These are phyloP conservation scores for Pichia nanzhaoensis DNA, from an alignment of 805 yeast species.

Conservation along the genomic window DNA sequence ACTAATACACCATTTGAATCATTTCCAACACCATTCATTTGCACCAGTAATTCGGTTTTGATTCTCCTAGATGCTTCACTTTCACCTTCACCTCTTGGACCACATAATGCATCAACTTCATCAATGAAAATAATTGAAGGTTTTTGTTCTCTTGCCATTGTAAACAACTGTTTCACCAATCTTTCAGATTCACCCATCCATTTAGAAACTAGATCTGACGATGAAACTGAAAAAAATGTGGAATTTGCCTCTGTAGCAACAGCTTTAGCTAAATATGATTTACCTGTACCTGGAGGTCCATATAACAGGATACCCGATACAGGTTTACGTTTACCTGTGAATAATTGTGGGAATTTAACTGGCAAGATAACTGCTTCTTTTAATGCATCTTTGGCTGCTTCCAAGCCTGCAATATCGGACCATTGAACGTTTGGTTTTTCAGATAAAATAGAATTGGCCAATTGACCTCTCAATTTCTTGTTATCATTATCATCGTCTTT, in stretches of 20 bases:
- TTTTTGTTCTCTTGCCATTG: conserved; percentile 93
- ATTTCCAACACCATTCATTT: conserved; percentile 98
- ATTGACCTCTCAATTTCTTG: conserved; percentile 83
- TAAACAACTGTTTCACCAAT: conserved; percentile 87
- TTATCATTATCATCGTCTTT: conserved; percentile 67
- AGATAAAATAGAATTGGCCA: conserved; percentile 83
- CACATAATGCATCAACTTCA: conserved; percentile 97
- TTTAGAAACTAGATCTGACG: conserved; percentile 90
- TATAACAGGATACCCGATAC: conserved; percentile 81
- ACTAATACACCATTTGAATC: conserved; percentile 90
- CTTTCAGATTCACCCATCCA: conserved; percentile 99
- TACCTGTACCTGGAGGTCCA: conserved; percentile 98
- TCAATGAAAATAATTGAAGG: conserved; percentile 96
- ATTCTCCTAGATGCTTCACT: conserved; percentile 94
- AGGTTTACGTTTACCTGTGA: conserved; percentile 92
- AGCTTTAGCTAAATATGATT: conserved; percentile 93
- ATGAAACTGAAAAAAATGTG: conserved; percentile 93
- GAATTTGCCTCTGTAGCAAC: conserved; percentile 98
- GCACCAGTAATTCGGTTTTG: conserved; percentile 91
- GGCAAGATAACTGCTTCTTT: conserved; percentile 97
- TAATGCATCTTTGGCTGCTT: conserved; percentile 89
- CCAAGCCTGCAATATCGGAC: conserved; percentile 96
- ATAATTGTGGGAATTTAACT: conserved; percentile 90
- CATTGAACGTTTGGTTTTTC: conserved; percentile 91
- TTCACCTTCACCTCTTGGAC: conserved; percentile 97